A percentile compares a stretch with the other conserved stretches of the same genome.
Conservation (phyloP, 106 monocot species). For the Amphibolis antarctica region DNA sequence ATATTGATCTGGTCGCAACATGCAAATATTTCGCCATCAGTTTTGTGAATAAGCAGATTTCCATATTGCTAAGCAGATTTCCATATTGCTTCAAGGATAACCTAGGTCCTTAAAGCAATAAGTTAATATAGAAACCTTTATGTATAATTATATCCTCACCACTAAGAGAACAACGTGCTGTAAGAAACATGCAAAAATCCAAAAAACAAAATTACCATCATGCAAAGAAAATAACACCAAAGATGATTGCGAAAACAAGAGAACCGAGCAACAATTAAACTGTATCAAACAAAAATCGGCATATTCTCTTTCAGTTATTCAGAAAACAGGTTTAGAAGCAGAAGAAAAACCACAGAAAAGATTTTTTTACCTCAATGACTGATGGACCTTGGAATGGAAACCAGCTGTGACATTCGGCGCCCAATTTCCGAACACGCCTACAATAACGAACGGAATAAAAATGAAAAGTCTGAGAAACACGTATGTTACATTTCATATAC, state of each 20-base stretch:
- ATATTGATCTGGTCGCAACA: no score
- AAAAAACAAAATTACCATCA: no score
- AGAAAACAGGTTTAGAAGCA: neutral
- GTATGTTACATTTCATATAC: neutral
- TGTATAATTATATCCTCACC: no score
- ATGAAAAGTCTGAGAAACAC: neutral
- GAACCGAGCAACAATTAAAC: neutral
- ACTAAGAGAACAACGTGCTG: no score
- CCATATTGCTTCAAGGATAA: no score
- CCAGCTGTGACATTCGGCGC: conserved; percentile 36
- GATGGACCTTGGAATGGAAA: conserved; percentile 36
- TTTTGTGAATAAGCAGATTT: no score
- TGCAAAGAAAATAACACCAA: neutral
- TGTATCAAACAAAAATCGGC: neutral
- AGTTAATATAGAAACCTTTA: no score
- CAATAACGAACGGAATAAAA: neutral
- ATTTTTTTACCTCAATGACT: conserved; percentile 19
- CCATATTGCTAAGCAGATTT: no score
- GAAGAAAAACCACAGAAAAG: neutral
- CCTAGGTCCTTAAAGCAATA: no score
- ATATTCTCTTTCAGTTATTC: neutral
- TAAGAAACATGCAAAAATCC: no score
- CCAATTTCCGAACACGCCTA: conserved; percentile 29
- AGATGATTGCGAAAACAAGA: neutral
- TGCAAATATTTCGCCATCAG: no score